Evolutionary conservation across 2,329 filamentous ascomycete species (phyloP).

Genomic region (Salinomyces thailandicus): DNA sequence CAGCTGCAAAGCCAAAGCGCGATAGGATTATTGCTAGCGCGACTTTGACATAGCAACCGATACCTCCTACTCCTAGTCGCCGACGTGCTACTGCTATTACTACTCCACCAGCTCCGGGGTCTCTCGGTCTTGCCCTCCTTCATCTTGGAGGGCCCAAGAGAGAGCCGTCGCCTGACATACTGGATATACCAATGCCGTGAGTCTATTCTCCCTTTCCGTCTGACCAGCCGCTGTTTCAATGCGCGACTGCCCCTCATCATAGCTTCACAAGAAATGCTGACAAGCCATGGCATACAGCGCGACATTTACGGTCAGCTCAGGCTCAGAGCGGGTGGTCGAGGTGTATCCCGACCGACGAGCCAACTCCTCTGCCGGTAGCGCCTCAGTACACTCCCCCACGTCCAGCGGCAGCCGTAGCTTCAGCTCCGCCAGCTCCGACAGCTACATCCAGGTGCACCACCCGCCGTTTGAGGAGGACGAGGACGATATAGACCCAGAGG

Average conservation of each 20-base stretch:
- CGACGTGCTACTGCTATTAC: constrained; percentile 2
- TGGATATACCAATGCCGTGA: constrained; percentile 1
- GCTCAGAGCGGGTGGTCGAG: constrained; percentile 16
- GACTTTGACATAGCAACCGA: background rate
- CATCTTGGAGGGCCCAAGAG: background rate
- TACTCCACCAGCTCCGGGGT: background rate
- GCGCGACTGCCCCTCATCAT: background rate
- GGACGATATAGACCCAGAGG: constrained; percentile 39
- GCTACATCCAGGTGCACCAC: constrained; percentile 17
- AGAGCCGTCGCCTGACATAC: background rate
- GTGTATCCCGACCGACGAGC: constrained; percentile 14
- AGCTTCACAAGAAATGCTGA: too few relatives aligned
- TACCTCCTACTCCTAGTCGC: background rate
- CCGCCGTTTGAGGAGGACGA: constrained; percentile 8
- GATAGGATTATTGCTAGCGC: constrained; percentile 5
- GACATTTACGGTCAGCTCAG: constrained; percentile 11
- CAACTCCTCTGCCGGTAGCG: constrained; percentile 22
- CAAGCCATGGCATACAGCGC: constrained; percentile 2
- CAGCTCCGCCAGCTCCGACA: constrained; percentile 20
- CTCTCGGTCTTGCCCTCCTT: background rate
- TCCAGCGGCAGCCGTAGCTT: constrained; percentile 20
- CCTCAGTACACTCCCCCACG: constrained; percentile 20
- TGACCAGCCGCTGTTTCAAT: background rate
- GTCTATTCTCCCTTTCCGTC: background rate
- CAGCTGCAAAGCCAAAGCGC: constrained; percentile 2